These are phyloP conservation scores for Alloascoidea hylecoeti DNA, from an alignment of 805 yeast species.

Conservation along the genomic window DNA sequence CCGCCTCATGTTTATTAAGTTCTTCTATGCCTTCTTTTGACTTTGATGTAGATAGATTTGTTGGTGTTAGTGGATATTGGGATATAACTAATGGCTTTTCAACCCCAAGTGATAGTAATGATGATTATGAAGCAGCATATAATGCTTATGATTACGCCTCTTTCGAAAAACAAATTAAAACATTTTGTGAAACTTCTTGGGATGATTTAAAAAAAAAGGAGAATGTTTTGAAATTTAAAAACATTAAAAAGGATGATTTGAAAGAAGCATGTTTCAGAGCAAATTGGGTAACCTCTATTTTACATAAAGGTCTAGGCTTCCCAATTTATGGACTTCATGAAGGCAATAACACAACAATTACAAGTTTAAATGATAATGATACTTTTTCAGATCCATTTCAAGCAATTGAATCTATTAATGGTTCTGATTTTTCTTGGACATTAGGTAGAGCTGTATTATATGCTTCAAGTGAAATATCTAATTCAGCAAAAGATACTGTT, in stretches of 20 bases:
- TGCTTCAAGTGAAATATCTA: slow-evolving; percentile 37
- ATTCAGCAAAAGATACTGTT: slow-evolving; percentile 13
- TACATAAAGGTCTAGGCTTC: slow-evolving; percentile 48
- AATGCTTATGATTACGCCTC: slow-evolving; percentile 4
- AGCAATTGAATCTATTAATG: slow-evolving; percentile 27
- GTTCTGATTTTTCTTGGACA: slow-evolving; percentile 38
- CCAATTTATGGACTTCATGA: slow-evolving; percentile 33
- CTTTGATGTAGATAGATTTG: slow-evolving; percentile 38
- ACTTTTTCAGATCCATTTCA: slow-evolving; percentile 20
- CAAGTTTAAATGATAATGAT: slow-evolving; percentile 8
- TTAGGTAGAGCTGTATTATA: slow-evolving; percentile 48
- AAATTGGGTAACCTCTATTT: slow-evolving; percentile 39
- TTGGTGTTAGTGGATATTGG: slow-evolving; percentile 61
- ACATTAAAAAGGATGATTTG: slow-evolving; percentile 27
- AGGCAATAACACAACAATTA: slow-evolving; percentile 5
- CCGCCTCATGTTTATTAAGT: background rate
- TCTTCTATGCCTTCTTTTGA: slow-evolving; percentile 34
- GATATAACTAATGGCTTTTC: slow-evolving; percentile 37
- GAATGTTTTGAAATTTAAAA: slow-evolving; percentile 7
- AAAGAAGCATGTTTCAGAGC: slow-evolving; percentile 47
- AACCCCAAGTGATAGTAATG: slow-evolving; percentile 20
- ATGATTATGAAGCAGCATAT: slow-evolving; percentile 7
- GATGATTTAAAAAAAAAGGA: slow-evolving; percentile 4
- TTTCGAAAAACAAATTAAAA: slow-evolving; percentile 3
- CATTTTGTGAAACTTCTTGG: slow-evolving; percentile 7